Evolutionary conservation across 306 rosid genomes (phyloP).

Genomic region (Quercus parvula): DNA sequence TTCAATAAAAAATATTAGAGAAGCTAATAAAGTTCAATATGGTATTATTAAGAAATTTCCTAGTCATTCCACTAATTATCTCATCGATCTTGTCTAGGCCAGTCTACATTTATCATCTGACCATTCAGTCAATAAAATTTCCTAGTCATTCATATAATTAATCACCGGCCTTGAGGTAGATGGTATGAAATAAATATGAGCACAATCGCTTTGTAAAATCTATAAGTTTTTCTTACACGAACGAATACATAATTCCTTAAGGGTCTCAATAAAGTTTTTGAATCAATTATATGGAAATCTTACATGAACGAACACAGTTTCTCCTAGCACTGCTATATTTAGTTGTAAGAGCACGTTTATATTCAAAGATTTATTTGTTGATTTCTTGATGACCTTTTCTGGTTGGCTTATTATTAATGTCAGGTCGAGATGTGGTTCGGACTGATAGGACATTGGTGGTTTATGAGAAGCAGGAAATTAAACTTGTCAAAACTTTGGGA

Average conservation of each 20-base stretch:
- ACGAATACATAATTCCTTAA: not conserved
- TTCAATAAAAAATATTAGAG: not conserved
- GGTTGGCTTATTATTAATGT: conserved; percentile 20
- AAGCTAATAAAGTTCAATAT: no score
- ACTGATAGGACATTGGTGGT: conserved; percentile 89
- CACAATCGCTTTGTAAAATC: not conserved
- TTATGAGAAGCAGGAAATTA: conserved; percentile 70
- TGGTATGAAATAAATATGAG: not conserved
- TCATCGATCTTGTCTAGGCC: not conserved
- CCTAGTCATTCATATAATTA: not conserved
- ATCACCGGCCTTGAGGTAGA: not conserved
- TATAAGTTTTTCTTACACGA: not conserved
- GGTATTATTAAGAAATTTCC: not conserved
- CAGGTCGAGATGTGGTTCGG: conserved; percentile 96
- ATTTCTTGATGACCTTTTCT: conserved; percentile 1
- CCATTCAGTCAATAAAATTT: not conserved
- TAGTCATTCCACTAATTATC: not conserved
- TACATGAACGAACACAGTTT: no score
- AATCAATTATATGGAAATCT: not conserved
- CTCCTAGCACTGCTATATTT: no score
- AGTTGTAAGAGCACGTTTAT: not conserved
- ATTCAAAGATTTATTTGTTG: not conserved
- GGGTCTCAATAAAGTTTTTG: not conserved
- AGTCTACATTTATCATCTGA: not conserved
- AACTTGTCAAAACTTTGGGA: conserved; percentile 95